phyloP scores from a whole-genome alignment of 1,139 yeast genomes.

The Kodamaea plutei region DNA sequence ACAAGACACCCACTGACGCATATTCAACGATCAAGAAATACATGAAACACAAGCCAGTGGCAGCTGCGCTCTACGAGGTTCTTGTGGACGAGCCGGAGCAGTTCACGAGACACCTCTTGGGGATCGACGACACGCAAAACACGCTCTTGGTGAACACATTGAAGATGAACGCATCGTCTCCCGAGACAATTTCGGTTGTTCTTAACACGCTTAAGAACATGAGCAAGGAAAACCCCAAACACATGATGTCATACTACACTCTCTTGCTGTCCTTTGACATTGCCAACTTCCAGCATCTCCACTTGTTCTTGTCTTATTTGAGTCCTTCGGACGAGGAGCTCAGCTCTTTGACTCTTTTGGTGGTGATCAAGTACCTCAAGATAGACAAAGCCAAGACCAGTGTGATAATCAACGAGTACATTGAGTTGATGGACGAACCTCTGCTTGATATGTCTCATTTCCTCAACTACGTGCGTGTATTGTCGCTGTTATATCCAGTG shows the following conservation, averaged over 20 bases:
- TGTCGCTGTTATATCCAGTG: slow-evolving; percentile 25
- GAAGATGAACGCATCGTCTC: slow-evolving; percentile 6
- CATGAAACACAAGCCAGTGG: no score
- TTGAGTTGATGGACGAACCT: slow-evolving; percentile 24
- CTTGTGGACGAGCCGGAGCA: slow-evolving; percentile 17
- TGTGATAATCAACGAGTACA: slow-evolving; percentile 20
- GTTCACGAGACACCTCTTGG: slow-evolving; percentile 17
- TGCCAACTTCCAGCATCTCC: slow-evolving; percentile 21
- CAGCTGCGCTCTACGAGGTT: slow-evolving; percentile 13
- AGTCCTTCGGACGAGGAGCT: slow-evolving; percentile 14
- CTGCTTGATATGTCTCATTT: slow-evolving; percentile 13
- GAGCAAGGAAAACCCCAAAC: slow-evolving; percentile 4
- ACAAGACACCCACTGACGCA: no score
- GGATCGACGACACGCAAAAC: slow-evolving; percentile 17
- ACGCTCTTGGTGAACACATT: slow-evolving; percentile 15
- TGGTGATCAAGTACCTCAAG: slow-evolving; percentile 24
- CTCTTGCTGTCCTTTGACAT: slow-evolving; percentile 19
- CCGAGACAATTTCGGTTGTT: slow-evolving; percentile 11
- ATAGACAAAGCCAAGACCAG: slow-evolving; percentile 13
- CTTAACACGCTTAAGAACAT: slow-evolving; percentile 8
- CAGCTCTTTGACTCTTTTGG: slow-evolving; percentile 20
- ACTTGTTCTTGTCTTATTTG: slow-evolving; percentile 20
- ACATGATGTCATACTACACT: slow-evolving; percentile 17
- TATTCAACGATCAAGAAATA: no score
- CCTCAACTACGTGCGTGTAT: slow-evolving; percentile 19